Evolutionary conservation across 306 rosid species (phyloP).

Genomic region (Lathyrus oleraceus): DNA sequence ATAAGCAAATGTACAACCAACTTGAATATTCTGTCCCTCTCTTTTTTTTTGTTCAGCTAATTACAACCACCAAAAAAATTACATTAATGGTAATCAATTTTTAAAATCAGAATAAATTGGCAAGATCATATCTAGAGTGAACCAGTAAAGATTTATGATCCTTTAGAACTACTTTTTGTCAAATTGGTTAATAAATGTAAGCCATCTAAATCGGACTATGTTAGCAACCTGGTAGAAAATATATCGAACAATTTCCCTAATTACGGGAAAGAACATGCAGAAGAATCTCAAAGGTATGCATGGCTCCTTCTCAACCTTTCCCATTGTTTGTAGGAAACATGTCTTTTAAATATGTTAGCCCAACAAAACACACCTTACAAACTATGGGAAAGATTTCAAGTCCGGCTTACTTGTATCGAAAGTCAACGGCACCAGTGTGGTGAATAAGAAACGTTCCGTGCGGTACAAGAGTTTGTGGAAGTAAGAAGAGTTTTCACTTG

Average conservation of each 20-base stretch:
- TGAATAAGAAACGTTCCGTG: too few relatives aligned
- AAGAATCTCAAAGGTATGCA: not conserved
- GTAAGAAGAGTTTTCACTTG: too few relatives aligned
- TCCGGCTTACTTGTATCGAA: too few relatives aligned
- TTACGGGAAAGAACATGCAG: not conserved
- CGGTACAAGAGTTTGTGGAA: too few relatives aligned
- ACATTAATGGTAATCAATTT: not conserved
- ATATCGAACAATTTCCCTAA: not conserved
- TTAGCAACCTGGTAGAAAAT: not conserved
- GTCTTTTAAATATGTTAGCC: not conserved
- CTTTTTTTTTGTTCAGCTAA: constrained; percentile 3
- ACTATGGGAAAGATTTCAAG: too few relatives aligned
- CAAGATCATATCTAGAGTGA: not conserved
- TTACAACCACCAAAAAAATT: not conserved
- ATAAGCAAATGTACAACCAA: constrained; percentile 11
- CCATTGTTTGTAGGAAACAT: too few relatives aligned
- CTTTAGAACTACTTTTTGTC: not conserved
- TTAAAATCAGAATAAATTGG: not conserved
- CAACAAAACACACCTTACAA: not conserved
- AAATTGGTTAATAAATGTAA: not conserved
- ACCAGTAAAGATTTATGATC: not conserved
- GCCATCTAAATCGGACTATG: not conserved
- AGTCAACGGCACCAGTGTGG: too few relatives aligned
- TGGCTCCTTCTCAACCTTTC: not conserved
- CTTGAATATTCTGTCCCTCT: not conserved